A percentile compares a stretch with the other conserved stretches of the same genome.
phyloP scores from a whole-genome alignment of 2,329 filamentous ascomycete species.

The Tolypocladium ovalisporum region DNA sequence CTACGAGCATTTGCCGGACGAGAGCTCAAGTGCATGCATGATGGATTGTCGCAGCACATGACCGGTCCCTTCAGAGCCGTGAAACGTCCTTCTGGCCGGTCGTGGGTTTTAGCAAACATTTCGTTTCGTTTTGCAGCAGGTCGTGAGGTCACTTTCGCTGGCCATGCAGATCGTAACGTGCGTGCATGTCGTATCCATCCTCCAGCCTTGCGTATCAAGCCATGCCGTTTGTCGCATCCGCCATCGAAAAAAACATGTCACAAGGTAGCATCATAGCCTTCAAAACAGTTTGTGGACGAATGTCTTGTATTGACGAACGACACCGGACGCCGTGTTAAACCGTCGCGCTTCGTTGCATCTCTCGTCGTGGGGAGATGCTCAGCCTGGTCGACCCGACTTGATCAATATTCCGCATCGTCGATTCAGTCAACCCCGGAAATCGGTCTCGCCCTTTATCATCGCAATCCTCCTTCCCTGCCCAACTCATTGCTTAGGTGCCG shows the following conservation, averaged over 20 bases:
- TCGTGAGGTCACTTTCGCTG: background rate
- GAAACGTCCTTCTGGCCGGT: background rate
- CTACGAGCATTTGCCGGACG: background rate
- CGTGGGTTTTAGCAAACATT: background rate
- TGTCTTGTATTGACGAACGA: slow-evolving; percentile 30
- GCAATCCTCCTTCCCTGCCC: slow-evolving; percentile 14
- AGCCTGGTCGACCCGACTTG: slow-evolving; percentile 24
- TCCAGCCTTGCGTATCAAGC: background rate
- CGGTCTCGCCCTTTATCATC: slow-evolving; percentile 18
- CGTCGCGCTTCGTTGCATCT: slow-evolving; percentile 26
- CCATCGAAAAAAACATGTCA: background rate
- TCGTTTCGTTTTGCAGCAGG: background rate
- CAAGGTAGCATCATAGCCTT: background rate
- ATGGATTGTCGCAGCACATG: background rate
- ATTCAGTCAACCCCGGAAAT: slow-evolving; percentile 19
- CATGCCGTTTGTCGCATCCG: background rate
- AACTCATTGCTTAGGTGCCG: slow-evolving; percentile 43
- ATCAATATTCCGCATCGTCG: slow-evolving; percentile 22
- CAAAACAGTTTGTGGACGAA: slow-evolving; percentile 14
- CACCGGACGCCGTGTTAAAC: slow-evolving; percentile 29
- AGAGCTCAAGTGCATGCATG: background rate
- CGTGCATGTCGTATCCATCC: background rate
- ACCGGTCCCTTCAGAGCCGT: background rate
- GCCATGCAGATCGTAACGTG: background rate
- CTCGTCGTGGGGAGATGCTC: slow-evolving; percentile 20